Evolutionary conservation across 2,329 filamentous ascomycete species (phyloP).

Genomic region (Alternaria novae-zelandiae): DNA sequence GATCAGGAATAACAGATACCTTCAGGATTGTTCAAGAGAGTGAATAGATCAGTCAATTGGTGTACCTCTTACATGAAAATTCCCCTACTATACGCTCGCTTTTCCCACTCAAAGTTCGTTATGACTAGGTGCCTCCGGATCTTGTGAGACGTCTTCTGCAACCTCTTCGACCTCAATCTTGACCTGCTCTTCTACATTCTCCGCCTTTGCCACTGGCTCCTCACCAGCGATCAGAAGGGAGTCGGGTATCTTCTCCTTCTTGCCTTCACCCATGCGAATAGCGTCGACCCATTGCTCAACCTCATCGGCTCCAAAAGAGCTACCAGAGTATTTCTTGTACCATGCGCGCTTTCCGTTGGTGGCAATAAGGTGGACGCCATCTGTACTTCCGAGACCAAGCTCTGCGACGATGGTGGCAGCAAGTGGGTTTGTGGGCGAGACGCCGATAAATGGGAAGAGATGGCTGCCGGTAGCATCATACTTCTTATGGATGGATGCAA

Average conservation of each 20-base stretch:
- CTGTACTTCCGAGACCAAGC: constrained; percentile 64
- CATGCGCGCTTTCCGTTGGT: constrained; percentile 85
- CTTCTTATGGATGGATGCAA: constrained; percentile 79
- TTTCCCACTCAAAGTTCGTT: constrained; percentile 29
- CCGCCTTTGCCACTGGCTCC: constrained; percentile 24
- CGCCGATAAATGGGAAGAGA: constrained; percentile 82
- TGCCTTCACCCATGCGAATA: constrained; percentile 87
- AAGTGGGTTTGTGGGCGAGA: constrained; percentile 68
- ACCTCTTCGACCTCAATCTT: constrained; percentile 44
- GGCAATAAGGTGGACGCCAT: constrained; percentile 75
- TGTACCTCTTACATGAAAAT: neutral
- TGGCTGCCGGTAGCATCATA: constrained; percentile 69
- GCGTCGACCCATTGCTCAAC: constrained; percentile 88
- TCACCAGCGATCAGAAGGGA: constrained; percentile 43
- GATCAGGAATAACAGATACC: neutral
- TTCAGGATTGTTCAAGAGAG: neutral
- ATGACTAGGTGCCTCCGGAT: constrained; percentile 18
- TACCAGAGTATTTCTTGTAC: constrained; percentile 76
- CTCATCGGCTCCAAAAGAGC: constrained; percentile 62
- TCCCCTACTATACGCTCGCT: neutral
- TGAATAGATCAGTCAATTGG: neutral
- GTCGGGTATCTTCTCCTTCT: constrained; percentile 73
- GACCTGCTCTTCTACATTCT: constrained; percentile 34
- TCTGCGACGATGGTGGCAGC: constrained; percentile 62
- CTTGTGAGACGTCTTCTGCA: constrained; percentile 19